Evolutionary conservation across 1,284 basidiomycete genomes (phyloP), one percentile per base, ranked within the genome.

Genomic region (Rhodotorula mucilaginosa): DNA sequence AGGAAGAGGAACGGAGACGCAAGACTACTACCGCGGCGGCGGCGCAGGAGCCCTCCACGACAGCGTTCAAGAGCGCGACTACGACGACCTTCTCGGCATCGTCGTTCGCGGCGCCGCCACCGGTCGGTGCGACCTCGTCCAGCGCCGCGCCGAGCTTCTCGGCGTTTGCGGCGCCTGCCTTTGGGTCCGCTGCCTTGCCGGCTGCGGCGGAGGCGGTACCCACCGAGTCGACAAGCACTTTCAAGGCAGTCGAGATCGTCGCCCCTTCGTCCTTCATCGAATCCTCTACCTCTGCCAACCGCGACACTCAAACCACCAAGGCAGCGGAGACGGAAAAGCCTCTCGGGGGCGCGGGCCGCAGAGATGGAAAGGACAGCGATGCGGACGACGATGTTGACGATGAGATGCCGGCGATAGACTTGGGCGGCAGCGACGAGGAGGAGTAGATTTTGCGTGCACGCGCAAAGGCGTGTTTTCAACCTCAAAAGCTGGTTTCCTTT

Each of bases 401-500:
- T 10, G 72, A 56, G 61, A 75, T 75, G 74, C 74, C 74, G 13
- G 44, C 58, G 48, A 75, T 75, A 18, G 64, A 68, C 58, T 39
- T 75, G 51, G 72, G 70, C 15, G 26, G 54, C 13, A 71, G 69
- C 47, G 74, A 75, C 56, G 72, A 69, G n/a, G 72, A 75, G 63
- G 68, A 70, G 61, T 15, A 39, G 31, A 10, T 5, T 34, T 34
- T 57, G 44, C 44, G 26, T 26, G 58, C 21, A 34, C 6, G 8
- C 34, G 21, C 39, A 44, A 44, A 39, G 18, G 2, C 19, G 31
- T 8, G 23, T 51, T 5, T 51, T 4, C 21, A 21, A 12, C 49
- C 49, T 23, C 18, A 21, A 51, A 51, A 51, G 8, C 21, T 7
- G 21, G 19, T 21, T 23, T n/a, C 49, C 4, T 51, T n/a, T 51